Base-by-base conservation (phyloP, 2,329 filamentous ascomycete genomes). In the Sphaerulina musiva region DNA sequence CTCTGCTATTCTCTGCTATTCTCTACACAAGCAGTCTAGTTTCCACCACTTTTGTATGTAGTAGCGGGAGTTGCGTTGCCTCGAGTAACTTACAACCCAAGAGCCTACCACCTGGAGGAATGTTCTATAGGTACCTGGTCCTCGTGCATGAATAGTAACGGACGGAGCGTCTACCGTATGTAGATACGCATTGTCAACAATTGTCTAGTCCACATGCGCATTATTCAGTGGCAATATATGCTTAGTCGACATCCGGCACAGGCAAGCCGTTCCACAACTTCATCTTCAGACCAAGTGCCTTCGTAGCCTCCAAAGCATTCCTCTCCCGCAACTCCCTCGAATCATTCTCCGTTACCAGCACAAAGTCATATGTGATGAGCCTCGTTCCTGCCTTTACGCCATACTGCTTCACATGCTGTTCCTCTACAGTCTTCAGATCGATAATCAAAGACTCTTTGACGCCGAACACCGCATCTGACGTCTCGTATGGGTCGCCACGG, bases 401-500 rank as follows among this genome's bases (percentile, higher is more conserved):
- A 66, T 90, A 87, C 64, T 81, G 74, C 46, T 62, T 59, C 0
- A 84, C 81, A 53, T 77, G 77, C 43, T 77, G 76, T 0, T 72
- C 67, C 68, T 76, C 70, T 61, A 81, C 74, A 64, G 78, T 72
- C 57, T 76, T 62, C 71, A 82, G 73, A 60, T 88, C 85, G 11
- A 89, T 77, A n/a, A 89, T 73, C 10, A 95, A 75, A 29, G 85
- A 88, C 67, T 89, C 78, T 70, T 95, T 95, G 54, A 95, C 88
- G 9, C 89, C 89, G 63, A 95, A 95, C 1, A 95, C 89, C 0
- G 88, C 87, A 66, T 95, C 89, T 0, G 85, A 87, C 1, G 82
- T 87, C 73, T 92, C 87, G 67, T 92, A 93, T 0, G 85, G 86
- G 63, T 92, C 87, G 44, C 83, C 84, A 2, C 85, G 81, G 51